Base-by-base conservation (phyloP, 2,329 filamentous ascomycete species). In the Cryphonectria parasitica region DNA sequence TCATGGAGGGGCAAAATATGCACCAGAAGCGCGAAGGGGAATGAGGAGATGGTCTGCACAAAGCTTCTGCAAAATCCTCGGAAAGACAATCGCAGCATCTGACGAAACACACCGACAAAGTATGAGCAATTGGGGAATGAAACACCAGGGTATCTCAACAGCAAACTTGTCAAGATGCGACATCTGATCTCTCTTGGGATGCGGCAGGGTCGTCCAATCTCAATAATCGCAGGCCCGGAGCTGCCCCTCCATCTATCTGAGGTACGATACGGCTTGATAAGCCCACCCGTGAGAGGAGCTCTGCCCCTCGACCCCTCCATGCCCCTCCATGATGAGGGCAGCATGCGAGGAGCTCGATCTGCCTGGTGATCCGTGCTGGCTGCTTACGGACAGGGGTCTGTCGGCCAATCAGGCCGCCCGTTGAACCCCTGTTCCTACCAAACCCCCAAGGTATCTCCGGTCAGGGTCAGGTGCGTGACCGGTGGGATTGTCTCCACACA, bases 251-350 rank as follows among this genome's bases (percentile, higher is more conserved):
- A 69, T 67, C 67, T 34, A 34, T 34, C 6, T 49, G 39, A 66
- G 28, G 67, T 41, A 49, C 36, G 67, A 69, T 60, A 66, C 54
- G 62, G 56, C 43, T 41, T 68, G 70, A 71, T 71, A 71, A 71
- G 70, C 41, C 34, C 34, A 36, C 4, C 22, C n/a, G 19, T 49
- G 25, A 3, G 45, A n/a, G 22, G 15, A 43, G 61, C 69, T 60
- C 68, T 69, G 45, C 49, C 34, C 60, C 56, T 67, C 41, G 67
- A 69, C 70, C 70, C 70, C 70, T 71, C 70, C 70, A 69, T 71
- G 70, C 70, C 70, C 70, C 69, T 71, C 69, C 66, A 71, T 58
- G 54, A 28, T 28, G 61, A 64, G 61, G 39, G 31, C 60, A 22
- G 56, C 28, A 28, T 66, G 63, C 69, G 67, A 62, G 56, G 34